phyloP scores from a whole-genome alignment of 257 asterid genomes.

The Lycium ferocissimum region DNA sequence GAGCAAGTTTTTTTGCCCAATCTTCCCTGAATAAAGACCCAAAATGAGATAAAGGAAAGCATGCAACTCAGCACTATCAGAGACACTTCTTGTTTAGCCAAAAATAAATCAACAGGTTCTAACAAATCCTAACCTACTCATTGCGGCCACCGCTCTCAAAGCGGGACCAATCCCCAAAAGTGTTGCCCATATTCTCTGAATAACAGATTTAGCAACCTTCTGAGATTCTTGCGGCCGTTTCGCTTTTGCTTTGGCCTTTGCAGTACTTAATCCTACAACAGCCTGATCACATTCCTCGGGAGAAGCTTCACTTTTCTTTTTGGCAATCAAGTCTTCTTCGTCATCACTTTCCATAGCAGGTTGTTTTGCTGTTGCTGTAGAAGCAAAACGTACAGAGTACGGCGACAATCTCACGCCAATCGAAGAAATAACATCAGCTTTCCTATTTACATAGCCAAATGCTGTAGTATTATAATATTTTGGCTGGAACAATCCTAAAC shows the following conservation, averaged over 20 bases:
- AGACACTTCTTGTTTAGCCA: conserved; percentile 25
- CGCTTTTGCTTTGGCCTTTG: conserved; percentile 89
- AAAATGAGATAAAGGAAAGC: conserved; percentile 8
- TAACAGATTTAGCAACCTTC: conserved; percentile 49
- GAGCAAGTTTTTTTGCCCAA: conserved; percentile 78
- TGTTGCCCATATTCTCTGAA: conserved; percentile 65
- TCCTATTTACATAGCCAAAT: conserved; percentile 46
- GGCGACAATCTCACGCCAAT: conserved; percentile 51
- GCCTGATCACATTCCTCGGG: conserved; percentile 97
- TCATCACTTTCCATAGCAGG: conserved; percentile 69
- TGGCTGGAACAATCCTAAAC: conserved; percentile 43
- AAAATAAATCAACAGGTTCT: conserved; percentile 22
- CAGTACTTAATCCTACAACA: conserved; percentile 79
- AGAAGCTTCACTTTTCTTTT: conserved; percentile 79
- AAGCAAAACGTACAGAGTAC: conserved; percentile 55
- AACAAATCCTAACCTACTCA: conserved; percentile 68
- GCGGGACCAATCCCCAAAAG: conserved; percentile 84
- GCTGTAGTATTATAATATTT: conserved; percentile 43
- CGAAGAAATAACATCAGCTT: conserved; percentile 44
- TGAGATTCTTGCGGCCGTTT: conserved; percentile 69
- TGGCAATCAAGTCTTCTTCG: conserved; percentile 59
- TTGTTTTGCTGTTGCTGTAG: conserved; percentile 72
- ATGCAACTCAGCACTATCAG: conserved; percentile 13
- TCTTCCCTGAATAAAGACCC: conserved; percentile 63
- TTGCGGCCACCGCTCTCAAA: conserved; percentile 73